A percentile compares a stretch with the other conserved stretches of the same genome.
phyloP scores from a whole-genome alignment of 805 yeast genomes.

The Yamadazyma phyllophila region DNA sequence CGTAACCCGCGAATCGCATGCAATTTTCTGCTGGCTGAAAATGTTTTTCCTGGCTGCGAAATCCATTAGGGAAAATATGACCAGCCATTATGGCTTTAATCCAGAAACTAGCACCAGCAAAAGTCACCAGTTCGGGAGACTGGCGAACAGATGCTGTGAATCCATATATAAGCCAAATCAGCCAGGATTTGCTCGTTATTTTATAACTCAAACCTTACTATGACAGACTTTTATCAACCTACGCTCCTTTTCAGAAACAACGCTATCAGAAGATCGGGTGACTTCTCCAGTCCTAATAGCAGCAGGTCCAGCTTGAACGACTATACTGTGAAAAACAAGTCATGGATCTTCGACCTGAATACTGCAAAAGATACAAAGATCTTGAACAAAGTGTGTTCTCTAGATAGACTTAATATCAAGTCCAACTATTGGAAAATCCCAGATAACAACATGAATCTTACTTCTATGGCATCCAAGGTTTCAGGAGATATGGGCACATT shows the following conservation, averaged over 20 bases:
- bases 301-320: constrained; percentile 12
- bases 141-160: background rate
- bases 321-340: constrained; percentile 7
- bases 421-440: constrained; percentile 48
- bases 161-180: background rate
- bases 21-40: constrained; percentile 8
- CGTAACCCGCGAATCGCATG: no score
- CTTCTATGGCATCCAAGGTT: constrained; percentile 36
- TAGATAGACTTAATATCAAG: constrained; percentile 38
- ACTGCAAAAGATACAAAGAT: constrained; percentile 29
- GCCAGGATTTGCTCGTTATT: no score
- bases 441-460: constrained; percentile 42
- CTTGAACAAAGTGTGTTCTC: constrained; percentile 42
- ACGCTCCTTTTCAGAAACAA: constrained; percentile 40
- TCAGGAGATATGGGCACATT: constrained; percentile 29
- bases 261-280: constrained; percentile 29
- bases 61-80: background rate
- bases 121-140: background rate
- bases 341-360: constrained; percentile 32
- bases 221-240: constrained; percentile 40
- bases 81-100: constrained; percentile 7
- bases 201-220: constrained; percentile 5
- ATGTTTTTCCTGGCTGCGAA: constrained; percentile 6
- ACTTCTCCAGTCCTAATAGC: constrained; percentile 14
- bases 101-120: constrained; percentile 7